A percentile compares a stretch with the other conserved stretches of the same genome.
phyloP scores from a whole-genome alignment of 2,329 filamentous ascomycete genomes.

The Arthrinium puccinioides region DNA sequence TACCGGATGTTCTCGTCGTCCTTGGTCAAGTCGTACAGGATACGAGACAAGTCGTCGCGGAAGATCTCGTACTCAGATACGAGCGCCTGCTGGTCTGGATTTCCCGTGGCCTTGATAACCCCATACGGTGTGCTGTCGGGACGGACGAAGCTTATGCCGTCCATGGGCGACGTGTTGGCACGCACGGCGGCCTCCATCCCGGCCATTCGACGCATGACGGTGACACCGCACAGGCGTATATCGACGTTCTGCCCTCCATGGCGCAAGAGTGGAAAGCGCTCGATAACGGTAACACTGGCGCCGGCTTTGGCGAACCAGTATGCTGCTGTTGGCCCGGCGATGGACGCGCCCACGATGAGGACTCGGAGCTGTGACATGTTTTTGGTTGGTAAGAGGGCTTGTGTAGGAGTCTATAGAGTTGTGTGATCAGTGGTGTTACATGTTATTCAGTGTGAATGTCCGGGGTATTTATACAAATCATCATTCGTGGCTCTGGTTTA shows the following conservation, averaged over 20 bases:
- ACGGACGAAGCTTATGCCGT: constrained; percentile 40
- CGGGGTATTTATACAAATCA: too few relatives aligned
- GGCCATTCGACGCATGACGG: constrained; percentile 28
- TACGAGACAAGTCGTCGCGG: constrained; percentile 42
- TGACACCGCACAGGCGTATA: constrained; percentile 31
- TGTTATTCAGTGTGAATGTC: too few relatives aligned
- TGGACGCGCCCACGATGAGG: constrained; percentile 11
- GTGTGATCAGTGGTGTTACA: too few relatives aligned
- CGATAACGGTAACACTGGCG: constrained; percentile 25
- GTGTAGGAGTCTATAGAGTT: too few relatives aligned
- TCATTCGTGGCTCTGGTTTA: too few relatives aligned
- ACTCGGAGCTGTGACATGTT: constrained; percentile 11
- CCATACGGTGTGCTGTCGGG: constrained; percentile 27
- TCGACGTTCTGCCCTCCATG: constrained; percentile 36
- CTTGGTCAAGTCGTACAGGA: constrained; percentile 40
- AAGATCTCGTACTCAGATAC: constrained; percentile 55
- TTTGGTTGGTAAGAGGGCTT: too few relatives aligned
- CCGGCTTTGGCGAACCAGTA: neutral
- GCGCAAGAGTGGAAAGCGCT: constrained; percentile 28
- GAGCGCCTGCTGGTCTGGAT: constrained; percentile 33
- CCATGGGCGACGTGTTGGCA: constrained; percentile 35
- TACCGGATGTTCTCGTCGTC: constrained; percentile 27
- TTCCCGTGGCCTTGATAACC: constrained; percentile 29
- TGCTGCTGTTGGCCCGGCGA: constrained; percentile 14
- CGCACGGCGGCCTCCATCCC: constrained; percentile 27